Evolutionary conservation across 2,329 filamentous ascomycete genomes (phyloP).

Genomic region (Phaeosphaeriaceae sp.): DNA sequence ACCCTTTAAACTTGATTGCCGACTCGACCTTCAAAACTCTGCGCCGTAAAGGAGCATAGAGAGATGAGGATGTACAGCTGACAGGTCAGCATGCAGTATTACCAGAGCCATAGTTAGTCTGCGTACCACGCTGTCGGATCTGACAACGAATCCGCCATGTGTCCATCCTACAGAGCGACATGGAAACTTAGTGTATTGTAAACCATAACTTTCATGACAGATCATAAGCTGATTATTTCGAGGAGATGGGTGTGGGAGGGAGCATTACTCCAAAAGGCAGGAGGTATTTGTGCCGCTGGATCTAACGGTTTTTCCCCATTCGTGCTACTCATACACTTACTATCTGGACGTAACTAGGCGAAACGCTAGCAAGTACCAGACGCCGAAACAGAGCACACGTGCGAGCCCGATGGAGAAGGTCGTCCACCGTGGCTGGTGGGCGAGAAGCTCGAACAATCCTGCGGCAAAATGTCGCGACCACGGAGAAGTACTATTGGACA

Average conservation of each 20-base stretch:
- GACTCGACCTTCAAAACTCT: conserved; percentile 18
- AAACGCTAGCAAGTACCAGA: conserved; percentile 2
- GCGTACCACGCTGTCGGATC: conserved; percentile 16
- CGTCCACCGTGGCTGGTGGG: conserved; percentile 10
- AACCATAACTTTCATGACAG: conserved; percentile 13
- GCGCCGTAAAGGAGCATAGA: conserved; percentile 17
- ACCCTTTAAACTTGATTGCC: conserved; percentile 16
- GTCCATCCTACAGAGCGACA: background rate
- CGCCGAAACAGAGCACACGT: conserved; percentile 7
- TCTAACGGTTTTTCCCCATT: conserved; percentile 1
- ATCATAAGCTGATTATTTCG: conserved; percentile 7
- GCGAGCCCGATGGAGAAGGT: conserved; percentile 24
- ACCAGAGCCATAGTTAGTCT: conserved; percentile 28
- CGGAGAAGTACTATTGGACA: conserved; percentile 10
- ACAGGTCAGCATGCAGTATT: conserved; percentile 39
- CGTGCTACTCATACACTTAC: background rate
- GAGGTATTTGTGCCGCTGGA: conserved; percentile 4
- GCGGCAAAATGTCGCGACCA: conserved; percentile 12
- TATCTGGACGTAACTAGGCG: conserved; percentile 1
- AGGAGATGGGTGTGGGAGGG: conserved; percentile 1
- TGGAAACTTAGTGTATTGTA: conserved; percentile 2
- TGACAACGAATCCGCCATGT: conserved; percentile 3
- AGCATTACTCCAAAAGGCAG: conserved; percentile 11
- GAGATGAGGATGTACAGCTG: conserved; percentile 32
- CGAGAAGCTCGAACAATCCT: conserved; percentile 18